Base-by-base conservation (phyloP, 192 early-diverging fungal genomes). In the Linnemannia exigua region DNA sequence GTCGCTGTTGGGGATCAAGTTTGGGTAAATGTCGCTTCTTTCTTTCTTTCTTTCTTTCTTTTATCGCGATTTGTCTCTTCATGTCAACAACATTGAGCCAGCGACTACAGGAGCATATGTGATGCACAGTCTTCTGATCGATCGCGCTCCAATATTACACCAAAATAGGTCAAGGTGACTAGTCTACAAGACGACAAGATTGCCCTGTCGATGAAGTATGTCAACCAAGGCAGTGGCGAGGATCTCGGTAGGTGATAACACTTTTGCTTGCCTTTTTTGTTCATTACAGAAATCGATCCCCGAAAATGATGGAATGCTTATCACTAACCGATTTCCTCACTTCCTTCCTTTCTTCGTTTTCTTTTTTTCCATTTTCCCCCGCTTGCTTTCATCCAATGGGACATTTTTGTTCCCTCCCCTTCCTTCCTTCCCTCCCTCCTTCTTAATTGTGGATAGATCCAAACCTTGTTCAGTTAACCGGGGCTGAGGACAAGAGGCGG, bases 141-240 rank as follows among this genome's bases (percentile, higher is more conserved):
- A 50, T 17, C 5, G 16, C 14, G 0, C 52, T 22, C 31, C 33
- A 12, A 51, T n/a, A 73, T 8, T 47, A 44, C 70, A 72, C 41
- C 15, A 31, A 22, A 38, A 78, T 33, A 89, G 88, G 88, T 89
- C 63, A 89, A 89, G 48, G 85, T 87, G 37, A 82, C 79, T 9
- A 82, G 80, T 68, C 5, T 86, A 15, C 84, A 89, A 54, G 88
- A 89, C 28, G 81, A 86, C 50, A 89, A 87, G 54, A 83, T 89
- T 54, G 81, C 80, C n/a, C 44, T 89, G 16, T 89, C 88, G 14
- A 89, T 89, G 88, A 89, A 89, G 54, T 83, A 89, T 80, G 88
- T 89, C 20, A 83, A 67, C 35, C 88, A 89, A 71, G 88, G 88
- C 36, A 72, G 75, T 51, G 88, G 88, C 6, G 78, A 76, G 16